phyloP scores from a whole-genome alignment of 257 asterid species.

The Oldenlandia corymbosa region DNA sequence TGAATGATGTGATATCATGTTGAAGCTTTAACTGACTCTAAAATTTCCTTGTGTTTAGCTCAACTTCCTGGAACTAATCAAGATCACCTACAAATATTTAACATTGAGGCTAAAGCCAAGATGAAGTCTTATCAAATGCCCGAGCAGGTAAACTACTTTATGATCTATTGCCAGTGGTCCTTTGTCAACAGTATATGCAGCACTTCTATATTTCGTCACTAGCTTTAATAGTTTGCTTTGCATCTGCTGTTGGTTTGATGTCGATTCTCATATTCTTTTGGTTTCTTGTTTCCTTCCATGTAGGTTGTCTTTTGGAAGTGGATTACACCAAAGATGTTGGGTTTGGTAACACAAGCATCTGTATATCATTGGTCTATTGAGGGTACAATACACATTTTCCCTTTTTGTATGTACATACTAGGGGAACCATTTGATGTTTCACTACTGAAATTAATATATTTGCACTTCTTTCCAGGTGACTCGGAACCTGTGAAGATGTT shows the following conservation, averaged over 20 bases:
- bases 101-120: conserved; percentile 93
- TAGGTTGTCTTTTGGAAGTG: conserved; percentile 99
- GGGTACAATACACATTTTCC: conserved; percentile 32
- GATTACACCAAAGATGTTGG: conserved; percentile 89
- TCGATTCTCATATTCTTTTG: not conserved
- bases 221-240: not conserved
- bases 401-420: conserved; percentile 4
- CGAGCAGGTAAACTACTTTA: conserved; percentile 63
- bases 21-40: not conserved
- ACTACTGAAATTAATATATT: not conserved
- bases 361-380: conserved; percentile 97
- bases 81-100: conserved; percentile 96
- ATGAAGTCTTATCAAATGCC: conserved; percentile 97
- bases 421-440: not conserved
- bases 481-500: conserved; percentile 92
- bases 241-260: not conserved
- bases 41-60: conserved; percentile 50
- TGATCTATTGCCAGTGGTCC: not conserved
- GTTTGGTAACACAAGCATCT: conserved; percentile 85
- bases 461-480: conserved; percentile 54
- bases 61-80: conserved; percentile 94
- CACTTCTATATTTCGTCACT: too few relatives aligned
- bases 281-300: conserved; percentile 1
- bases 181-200: too few relatives aligned
- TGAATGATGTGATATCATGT: not conserved